Percentiles rank a stretch among this genome's conserved stretches.
These are phyloP conservation scores for Suillus variegatus DNA, from an alignment of 768 basidiomycete species.

Conservation along the genomic window DNA sequence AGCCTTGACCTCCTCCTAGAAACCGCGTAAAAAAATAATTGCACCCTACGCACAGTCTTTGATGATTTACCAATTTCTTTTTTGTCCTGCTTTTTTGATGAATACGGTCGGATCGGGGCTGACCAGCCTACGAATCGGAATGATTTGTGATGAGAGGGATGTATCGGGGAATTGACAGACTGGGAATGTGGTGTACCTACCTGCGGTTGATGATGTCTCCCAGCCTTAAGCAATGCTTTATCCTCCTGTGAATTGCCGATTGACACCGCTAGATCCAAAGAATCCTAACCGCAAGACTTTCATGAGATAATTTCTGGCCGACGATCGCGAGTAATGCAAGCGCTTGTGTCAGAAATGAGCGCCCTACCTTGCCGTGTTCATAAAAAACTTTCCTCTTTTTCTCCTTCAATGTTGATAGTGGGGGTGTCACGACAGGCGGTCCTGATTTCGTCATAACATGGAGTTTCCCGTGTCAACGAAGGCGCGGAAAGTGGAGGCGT, in stretches of 20 bases:
- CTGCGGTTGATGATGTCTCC: slow-evolving; percentile 43
- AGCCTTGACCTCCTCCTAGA: slow-evolving; percentile 45
- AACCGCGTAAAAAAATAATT: slow-evolving; percentile 16
- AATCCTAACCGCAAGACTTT: slow-evolving; percentile 39
- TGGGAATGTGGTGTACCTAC: slow-evolving; percentile 25
- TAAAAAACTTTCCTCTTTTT: slow-evolving; percentile 30
- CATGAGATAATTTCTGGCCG: slow-evolving; percentile 23
- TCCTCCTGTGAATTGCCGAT: slow-evolving; percentile 50
- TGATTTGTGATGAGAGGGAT: slow-evolving; percentile 19
- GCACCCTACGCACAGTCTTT: slow-evolving; percentile 12
- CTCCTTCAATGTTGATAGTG: slow-evolving; percentile 24
- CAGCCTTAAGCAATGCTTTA: slow-evolving; percentile 39
- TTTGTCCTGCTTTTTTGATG: slow-evolving; percentile 31
- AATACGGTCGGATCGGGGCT: slow-evolving; percentile 29
- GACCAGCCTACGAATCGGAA: slow-evolving; percentile 23
- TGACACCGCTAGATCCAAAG: slow-evolving; percentile 45
- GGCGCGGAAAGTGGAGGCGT: slow-evolving; percentile 1
- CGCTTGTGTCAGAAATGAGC: slow-evolving; percentile 13
- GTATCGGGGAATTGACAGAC: slow-evolving; percentile 17
- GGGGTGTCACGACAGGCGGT: slow-evolving; percentile 20
- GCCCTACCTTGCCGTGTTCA: slow-evolving; percentile 35
- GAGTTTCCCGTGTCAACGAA: slow-evolving; percentile 12
- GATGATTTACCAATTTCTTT: slow-evolving; percentile 40
- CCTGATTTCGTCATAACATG: slow-evolving; percentile 29
- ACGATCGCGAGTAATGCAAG: slow-evolving; percentile 6